These are phyloP conservation scores for Elsinoe perseae DNA, from an alignment of 2,329 filamentous ascomycete genomes.

Conservation along the genomic window DNA sequence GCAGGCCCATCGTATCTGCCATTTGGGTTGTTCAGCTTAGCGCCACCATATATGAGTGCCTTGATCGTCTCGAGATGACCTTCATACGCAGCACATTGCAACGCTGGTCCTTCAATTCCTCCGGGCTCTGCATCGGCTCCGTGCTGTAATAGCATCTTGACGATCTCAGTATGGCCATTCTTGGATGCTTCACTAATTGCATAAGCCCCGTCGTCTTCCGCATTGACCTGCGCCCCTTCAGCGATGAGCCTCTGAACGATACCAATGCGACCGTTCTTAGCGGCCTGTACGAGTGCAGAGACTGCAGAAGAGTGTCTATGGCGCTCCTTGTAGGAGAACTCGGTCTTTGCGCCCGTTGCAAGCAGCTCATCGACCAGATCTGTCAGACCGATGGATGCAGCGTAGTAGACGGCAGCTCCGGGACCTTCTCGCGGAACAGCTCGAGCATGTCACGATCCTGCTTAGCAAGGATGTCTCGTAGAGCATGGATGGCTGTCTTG, in stretches of 20 bases:
- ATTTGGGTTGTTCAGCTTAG: not conserved
- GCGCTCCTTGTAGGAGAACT: not conserved
- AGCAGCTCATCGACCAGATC: not conserved
- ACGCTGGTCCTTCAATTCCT: not conserved
- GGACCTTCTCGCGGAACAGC: not conserved
- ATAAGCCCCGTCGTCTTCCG: not conserved
- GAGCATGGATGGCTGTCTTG: not conserved
- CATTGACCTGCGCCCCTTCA: not conserved
- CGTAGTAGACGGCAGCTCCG: not conserved
- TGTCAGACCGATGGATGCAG: not conserved
- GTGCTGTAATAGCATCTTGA: not conserved
- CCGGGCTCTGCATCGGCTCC: not conserved
- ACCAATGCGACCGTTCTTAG: not conserved
- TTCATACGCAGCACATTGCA: not conserved
- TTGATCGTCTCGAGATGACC: not conserved
- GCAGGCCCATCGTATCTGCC: not conserved
- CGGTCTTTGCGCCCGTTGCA: not conserved
- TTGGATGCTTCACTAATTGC: not conserved
- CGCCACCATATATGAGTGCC: not conserved
- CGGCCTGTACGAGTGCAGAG: not conserved
- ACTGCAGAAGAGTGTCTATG: not conserved
- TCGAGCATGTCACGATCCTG: not conserved
- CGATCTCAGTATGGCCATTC: not conserved
- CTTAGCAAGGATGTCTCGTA: not conserved
- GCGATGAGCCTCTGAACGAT: not conserved